Evolutionary conservation across 192 early-diverging fungal genomes (phyloP).

Genomic region (Coemansia sp.): DNA sequence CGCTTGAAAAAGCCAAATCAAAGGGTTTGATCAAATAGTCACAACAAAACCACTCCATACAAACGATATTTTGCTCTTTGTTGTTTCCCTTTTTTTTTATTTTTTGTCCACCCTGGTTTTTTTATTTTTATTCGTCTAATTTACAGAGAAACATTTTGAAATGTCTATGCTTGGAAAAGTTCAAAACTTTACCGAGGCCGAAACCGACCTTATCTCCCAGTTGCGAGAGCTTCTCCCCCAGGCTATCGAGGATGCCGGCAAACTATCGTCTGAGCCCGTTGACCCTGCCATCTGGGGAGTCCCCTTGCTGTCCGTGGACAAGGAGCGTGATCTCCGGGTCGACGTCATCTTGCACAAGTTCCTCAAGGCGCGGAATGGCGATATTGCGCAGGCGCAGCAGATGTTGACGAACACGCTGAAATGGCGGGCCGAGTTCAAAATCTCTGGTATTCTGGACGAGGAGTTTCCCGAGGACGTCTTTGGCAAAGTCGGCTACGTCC

Average conservation of each 20-base stretch:
- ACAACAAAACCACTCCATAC: not conserved
- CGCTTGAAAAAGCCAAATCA: conserved; percentile 24
- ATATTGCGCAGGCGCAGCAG: conserved; percentile 38
- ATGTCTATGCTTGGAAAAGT: conserved; percentile 17
- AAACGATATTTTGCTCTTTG: not conserved
- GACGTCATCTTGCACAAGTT: conserved; percentile 62
- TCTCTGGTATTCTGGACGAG: conserved; percentile 51
- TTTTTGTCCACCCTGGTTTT: not conserved
- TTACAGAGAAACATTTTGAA: not conserved
- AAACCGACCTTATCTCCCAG: conserved; percentile 42
- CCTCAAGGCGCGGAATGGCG: conserved; percentile 54
- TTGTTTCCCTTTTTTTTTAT: not conserved
- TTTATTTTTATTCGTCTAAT: not conserved
- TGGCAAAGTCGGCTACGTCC: conserved; percentile 52
- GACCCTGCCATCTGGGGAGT: conserved; percentile 55
- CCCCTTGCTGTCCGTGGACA: conserved; percentile 16
- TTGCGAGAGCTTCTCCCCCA: conserved; percentile 52
- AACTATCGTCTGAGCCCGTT: conserved; percentile 11
- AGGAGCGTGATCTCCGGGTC: conserved; percentile 48
- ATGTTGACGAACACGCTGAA: conserved; percentile 57
- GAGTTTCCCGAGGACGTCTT: conserved; percentile 52
- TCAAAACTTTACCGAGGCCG: conserved; percentile 47
- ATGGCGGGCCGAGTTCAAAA: conserved; percentile 57
- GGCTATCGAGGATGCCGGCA: conserved; percentile 40
- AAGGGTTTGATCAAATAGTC: conserved; percentile 10